Evolutionary conservation across 495 filamentous ascomycete species (phyloP).

Genomic region (Hypoxylon crocopeplum): DNA sequence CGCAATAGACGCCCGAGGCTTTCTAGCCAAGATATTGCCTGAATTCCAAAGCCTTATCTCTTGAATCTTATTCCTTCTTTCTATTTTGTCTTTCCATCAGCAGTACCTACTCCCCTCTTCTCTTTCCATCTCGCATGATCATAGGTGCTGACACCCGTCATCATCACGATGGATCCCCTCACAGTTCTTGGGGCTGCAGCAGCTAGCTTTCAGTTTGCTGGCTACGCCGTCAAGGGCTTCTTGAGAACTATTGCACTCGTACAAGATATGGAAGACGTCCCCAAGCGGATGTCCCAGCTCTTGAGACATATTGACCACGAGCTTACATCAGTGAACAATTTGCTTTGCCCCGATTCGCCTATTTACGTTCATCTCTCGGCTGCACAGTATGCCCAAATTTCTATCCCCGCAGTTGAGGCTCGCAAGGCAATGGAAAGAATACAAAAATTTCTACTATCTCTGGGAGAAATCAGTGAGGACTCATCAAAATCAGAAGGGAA

Average conservation of each 20-base stretch:
- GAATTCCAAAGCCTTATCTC: no score
- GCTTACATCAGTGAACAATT: neutral
- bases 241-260: neutral
- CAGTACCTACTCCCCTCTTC: neutral
- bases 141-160: neutral
- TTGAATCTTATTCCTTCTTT: neutral
- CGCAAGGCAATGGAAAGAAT: constrained; percentile 5
- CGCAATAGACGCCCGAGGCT: neutral
- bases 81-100: neutral
- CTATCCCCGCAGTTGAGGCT: constrained; percentile 4
- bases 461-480: neutral
- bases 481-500: neutral
- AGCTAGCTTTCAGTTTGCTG: neutral
- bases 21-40: neutral
- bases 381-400: constrained; percentile 8
- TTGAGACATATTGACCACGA: constrained; percentile 3
- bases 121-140: neutral
- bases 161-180: constrained; percentile 1
- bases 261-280: neutral
- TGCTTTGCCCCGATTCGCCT: constrained; percentile 3
- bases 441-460: neutral
- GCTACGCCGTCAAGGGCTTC: neutral
- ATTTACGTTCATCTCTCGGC: neutral
- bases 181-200: neutral
- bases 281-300: neutral